These are phyloP conservation scores for Cyberlindnera veronae DNA, from an alignment of 805 yeast genomes.

Conservation along the genomic window DNA sequence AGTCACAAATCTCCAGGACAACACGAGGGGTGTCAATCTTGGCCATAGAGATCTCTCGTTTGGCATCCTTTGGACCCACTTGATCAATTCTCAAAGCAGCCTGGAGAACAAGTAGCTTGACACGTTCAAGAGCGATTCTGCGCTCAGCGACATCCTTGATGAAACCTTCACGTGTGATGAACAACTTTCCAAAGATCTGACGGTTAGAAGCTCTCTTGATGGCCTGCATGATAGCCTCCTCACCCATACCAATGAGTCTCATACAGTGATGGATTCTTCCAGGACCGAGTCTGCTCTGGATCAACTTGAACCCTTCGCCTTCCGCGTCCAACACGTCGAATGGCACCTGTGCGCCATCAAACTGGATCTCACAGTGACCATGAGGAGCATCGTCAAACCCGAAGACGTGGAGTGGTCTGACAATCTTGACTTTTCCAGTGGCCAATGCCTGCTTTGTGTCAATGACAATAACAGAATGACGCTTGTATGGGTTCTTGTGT, in stretches of 20 bases:
- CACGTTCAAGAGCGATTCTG: constrained; percentile 51
- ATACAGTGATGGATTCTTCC: constrained; percentile 72
- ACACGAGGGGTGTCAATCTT: constrained; percentile 60
- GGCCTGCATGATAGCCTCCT: constrained; percentile 46
- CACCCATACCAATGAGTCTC: constrained; percentile 61
- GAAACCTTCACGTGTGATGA: constrained; percentile 50
- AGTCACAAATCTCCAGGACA: constrained; percentile 48
- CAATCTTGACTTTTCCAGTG: constrained; percentile 44
- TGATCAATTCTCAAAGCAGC: constrained; percentile 61
- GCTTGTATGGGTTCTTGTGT: constrained; percentile 36
- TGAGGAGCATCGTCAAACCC: constrained; percentile 71
- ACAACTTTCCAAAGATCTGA: constrained; percentile 47
- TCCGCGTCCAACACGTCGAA: constrained; percentile 39
- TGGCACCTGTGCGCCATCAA: constrained; percentile 46
- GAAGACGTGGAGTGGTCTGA: constrained; percentile 50
- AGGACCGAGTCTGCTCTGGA: constrained; percentile 64
- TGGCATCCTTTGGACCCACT: constrained; percentile 51
- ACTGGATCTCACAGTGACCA: constrained; percentile 62
- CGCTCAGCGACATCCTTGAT: constrained; percentile 46
- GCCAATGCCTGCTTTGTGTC: constrained; percentile 48
- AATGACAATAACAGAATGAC: constrained; percentile 54
- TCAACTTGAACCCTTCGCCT: constrained; percentile 60
- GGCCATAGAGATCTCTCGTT: constrained; percentile 56
- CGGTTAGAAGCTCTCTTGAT: constrained; percentile 51
- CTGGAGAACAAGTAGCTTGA: constrained; percentile 50